phyloP scores from a whole-genome alignment of 768 basidiomycete genomes.

The Pulveroboletus ravenelii region DNA sequence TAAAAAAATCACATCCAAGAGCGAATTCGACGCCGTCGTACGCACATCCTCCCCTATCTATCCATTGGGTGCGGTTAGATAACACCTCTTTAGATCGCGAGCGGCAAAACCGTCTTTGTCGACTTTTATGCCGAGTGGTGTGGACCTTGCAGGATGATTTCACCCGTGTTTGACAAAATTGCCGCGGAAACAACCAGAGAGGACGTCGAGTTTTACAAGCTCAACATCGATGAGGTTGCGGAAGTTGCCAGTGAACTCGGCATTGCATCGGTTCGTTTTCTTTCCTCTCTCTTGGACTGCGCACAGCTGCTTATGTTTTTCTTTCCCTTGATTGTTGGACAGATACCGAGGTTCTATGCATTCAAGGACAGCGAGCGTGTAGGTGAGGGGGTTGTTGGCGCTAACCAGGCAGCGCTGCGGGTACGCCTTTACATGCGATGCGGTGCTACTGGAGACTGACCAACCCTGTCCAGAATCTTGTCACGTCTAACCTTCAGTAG shows the following conservation, averaged over 20 bases:
- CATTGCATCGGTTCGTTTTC: conserved; percentile 47
- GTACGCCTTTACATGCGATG: conserved; percentile 4
- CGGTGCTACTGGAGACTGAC: neutral
- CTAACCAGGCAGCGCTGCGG: neutral
- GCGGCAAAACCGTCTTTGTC: conserved; percentile 7
- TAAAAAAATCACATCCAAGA: neutral
- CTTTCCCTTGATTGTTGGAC: too few relatives aligned
- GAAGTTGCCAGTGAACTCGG: conserved; percentile 48
- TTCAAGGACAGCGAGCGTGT: neutral
- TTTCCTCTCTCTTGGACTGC: neutral
- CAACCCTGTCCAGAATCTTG: neutral
- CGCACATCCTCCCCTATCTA: neutral
- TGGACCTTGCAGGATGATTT: conserved; percentile 15
- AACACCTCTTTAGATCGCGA: neutral
- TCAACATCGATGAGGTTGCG: conserved; percentile 57
- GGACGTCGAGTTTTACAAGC: conserved; percentile 59
- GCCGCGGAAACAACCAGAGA: conserved; percentile 2
- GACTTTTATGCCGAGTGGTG: conserved; percentile 23
- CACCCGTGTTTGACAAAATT: conserved; percentile 10
- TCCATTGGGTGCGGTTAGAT: neutral
- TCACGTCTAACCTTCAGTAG: neutral
- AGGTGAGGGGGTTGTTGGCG: neutral
- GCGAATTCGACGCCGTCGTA: conserved; percentile 6
- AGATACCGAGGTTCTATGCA: conserved; percentile 21
- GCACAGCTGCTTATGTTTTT: neutral